Percentiles rank a stretch among this genome's conserved stretches.
Conservation (phyloP, 805 yeast species). For the Jamesozyma hellenica region DNA sequence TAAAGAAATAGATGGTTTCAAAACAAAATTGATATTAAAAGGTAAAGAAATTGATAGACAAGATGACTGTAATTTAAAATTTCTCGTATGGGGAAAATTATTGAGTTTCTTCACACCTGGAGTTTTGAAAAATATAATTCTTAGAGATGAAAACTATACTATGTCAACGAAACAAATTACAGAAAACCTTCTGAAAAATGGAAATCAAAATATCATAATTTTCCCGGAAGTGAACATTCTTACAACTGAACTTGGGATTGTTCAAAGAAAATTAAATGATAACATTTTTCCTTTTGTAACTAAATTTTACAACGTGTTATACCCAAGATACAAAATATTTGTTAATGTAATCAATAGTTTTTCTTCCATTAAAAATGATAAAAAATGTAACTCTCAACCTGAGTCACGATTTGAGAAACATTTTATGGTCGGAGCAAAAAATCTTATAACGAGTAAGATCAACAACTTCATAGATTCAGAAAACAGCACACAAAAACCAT, state of each 20-base stretch:
- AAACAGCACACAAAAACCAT: too few species aligned
- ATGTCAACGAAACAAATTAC: constrained; percentile 24
- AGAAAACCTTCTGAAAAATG: constrained; percentile 22
- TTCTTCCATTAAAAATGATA: constrained; percentile 20
- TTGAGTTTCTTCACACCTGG: constrained; percentile 51
- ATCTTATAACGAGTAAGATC: background rate
- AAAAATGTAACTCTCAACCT: constrained; percentile 11
- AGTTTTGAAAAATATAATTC: constrained; percentile 37
- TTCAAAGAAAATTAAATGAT: constrained; percentile 46
- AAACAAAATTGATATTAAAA: constrained; percentile 1
- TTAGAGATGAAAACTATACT: constrained; percentile 63
- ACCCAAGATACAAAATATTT: constrained; percentile 65
- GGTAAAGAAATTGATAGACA: too few species aligned
- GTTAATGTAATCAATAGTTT: constrained; percentile 38
- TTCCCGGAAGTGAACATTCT: constrained; percentile 82
- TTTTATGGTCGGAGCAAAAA: background rate
- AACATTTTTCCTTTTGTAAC: constrained; percentile 47
- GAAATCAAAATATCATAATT: constrained; percentile 50
- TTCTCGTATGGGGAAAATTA: constrained; percentile 57
- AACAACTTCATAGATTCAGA: too few species aligned
- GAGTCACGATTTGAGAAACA: background rate
- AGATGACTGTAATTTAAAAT: constrained; percentile 40
- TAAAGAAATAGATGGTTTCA: constrained; percentile 7
- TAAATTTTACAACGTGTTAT: constrained; percentile 47
- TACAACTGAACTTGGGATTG: constrained; percentile 36